Conservation (phyloP, 2,329 filamentous ascomycete genomes). For the Penicillium sp. region DNA sequence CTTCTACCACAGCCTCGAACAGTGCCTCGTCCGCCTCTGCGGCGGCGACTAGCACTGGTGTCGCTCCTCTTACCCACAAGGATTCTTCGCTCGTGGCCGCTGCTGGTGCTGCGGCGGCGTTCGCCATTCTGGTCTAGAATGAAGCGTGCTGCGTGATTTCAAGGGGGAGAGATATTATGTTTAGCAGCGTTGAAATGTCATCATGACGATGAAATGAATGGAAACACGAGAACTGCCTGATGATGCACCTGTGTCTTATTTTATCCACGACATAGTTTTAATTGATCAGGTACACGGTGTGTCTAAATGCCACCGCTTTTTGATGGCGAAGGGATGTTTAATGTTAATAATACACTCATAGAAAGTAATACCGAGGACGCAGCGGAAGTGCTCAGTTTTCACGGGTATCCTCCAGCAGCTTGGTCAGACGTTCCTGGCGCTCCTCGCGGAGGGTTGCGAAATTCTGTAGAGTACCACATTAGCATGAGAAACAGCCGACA, state of each 20-base stretch:
- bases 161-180: too few species aligned
- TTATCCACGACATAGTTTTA: background rate
- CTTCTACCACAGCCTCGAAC: conserved; percentile 12
- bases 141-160: background rate
- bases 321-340: background rate
- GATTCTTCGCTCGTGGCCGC: conserved; percentile 30
- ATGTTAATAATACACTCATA: conserved; percentile 5
- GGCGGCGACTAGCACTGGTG: conserved; percentile 27
- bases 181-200: background rate
- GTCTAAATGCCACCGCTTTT: background rate
- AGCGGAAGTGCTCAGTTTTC: conserved; percentile 4
- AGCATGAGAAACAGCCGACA: conserved; percentile 2
- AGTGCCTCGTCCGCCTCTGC: conserved; percentile 18
- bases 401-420: conserved; percentile 22
- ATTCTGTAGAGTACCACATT: conserved; percentile 24
- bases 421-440: conserved; percentile 32
- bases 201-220: background rate
- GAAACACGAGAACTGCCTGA: background rate
- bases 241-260: background rate
- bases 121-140: conserved; percentile 30
- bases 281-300: background rate
- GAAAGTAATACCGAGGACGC: background rate
- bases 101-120: conserved; percentile 29
- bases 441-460: conserved; percentile 39
- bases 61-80: conserved; percentile 24